Evolutionary conservation across 805 yeast species (phyloP), one percentile per base, ranked within the genome.

Genomic region (Wickerhamomyces alni): DNA sequence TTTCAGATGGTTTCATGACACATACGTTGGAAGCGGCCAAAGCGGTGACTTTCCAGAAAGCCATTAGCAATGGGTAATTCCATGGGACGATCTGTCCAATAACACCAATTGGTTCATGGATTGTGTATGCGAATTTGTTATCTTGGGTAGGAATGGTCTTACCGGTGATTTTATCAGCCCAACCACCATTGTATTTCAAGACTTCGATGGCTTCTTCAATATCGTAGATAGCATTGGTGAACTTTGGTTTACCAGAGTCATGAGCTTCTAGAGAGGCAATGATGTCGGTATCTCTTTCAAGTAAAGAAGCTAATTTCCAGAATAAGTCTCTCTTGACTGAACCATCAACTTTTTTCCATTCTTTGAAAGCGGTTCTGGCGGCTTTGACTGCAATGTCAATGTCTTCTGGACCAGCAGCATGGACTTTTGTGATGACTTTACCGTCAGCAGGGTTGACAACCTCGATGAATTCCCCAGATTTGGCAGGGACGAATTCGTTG

Each of bases 121-220:
- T 59, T 13, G 77, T 74, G 54, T 70, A 73, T 17, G 72, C 69
- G 40, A 75, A 67, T 57, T 78, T 79, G 31, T 72, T 66, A 31
- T 66, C 64, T 30, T 73, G 77, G 9, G 79, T 74, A 51, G 81
- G 81, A 44, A 81, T 70, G 13, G 82, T 71, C 43, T 73, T 67
- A 15, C 94, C 94, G 41, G 65, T 66, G 39, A 78, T 67, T 62
- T 80, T 77, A 60, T 82, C 86, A 37, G 87, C 83, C 73, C 80
- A 77, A 18, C 93, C 91, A 32, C 87, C 87, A 53, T 75, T 74
- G 56, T 80, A 81, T 50, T 74, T 73, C 62, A 80, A 67, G 28
- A 74, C 74, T 45, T 66, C 74, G 29, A 75, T 70, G 30, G 77
- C 65, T 42, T 75, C 80, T 16, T 67, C 69, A 31, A 85, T 71